phyloP scores from a whole-genome alignment of 108 stramenopile species.

The Cyclotella atomus region DNA sequence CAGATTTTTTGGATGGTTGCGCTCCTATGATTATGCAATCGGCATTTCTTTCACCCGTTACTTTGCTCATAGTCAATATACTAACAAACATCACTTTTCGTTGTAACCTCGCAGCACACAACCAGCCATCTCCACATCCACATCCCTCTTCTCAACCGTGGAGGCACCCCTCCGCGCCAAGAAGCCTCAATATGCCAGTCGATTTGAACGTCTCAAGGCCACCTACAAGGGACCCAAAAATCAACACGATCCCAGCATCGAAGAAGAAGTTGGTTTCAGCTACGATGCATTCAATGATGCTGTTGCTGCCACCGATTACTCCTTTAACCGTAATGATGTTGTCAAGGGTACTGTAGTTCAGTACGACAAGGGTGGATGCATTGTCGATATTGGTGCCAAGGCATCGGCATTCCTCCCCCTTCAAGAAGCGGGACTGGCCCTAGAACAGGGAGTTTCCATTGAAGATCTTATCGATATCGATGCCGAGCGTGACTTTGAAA shows the following conservation, averaged over 20 bases:
- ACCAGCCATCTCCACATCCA: background rate
- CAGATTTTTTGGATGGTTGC: too few relatives aligned
- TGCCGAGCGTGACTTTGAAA: conserved; percentile 84
- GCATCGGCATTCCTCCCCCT: conserved; percentile 90
- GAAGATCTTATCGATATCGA: conserved; percentile 79
- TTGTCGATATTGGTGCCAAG: conserved; percentile 96
- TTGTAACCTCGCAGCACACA: background rate
- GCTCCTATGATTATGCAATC: too few relatives aligned
- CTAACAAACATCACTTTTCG: background rate
- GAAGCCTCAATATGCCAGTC: conserved; percentile 24
- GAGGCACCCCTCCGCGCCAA: conserved; percentile 11
- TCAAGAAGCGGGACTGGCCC: conserved; percentile 77
- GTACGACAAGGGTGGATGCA: conserved; percentile 70
- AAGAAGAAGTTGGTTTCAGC: conserved; percentile 66
- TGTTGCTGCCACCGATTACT: conserved; percentile 75
- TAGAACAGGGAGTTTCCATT: conserved; percentile 59
- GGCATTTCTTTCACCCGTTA: background rate
- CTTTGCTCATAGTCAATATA: background rate
- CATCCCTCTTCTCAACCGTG: conserved; percentile 15
- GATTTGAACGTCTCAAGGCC: conserved; percentile 83
- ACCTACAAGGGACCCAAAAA: conserved; percentile 74
- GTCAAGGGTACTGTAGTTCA: conserved; percentile 82
- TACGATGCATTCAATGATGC: conserved; percentile 82
- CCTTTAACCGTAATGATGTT: conserved; percentile 85
- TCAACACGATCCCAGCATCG: conserved; percentile 16